Conservation (phyloP, 768 basidiomycete genomes). For the Hypholoma sublateritium region DNA sequence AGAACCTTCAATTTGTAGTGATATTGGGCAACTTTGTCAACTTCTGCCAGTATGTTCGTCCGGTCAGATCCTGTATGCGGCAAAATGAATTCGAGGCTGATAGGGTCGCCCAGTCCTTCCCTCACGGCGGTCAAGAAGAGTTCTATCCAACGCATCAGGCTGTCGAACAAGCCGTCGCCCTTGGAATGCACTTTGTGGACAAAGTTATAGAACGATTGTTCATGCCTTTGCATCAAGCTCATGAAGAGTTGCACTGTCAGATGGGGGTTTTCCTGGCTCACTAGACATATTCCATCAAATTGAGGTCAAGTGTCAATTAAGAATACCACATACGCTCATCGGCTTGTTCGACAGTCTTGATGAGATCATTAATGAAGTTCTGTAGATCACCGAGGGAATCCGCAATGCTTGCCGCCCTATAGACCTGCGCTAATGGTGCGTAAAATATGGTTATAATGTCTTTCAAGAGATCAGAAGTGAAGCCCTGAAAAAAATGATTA, state of each 20-base stretch:
- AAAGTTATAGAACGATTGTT: conserved; percentile 93
- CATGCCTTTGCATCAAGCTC: conserved; percentile 89
- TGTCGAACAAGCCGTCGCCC: conserved; percentile 90
- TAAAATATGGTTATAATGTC: conserved; percentile 99
- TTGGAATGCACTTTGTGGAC: conserved; percentile 99
- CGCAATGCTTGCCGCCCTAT: conserved; percentile 94
- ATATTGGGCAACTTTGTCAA: conserved; percentile 87
- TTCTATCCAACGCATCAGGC: conserved; percentile 96
- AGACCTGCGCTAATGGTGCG: conserved; percentile 93
- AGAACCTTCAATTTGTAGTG: conserved; percentile 94
- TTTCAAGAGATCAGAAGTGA: conserved; percentile 91
- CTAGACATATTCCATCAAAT: conserved; percentile 37
- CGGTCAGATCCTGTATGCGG: conserved; percentile 83
- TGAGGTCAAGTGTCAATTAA: conserved; percentile 2
- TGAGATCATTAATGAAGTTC: conserved; percentile 92
- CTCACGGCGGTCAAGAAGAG: conserved; percentile 89
- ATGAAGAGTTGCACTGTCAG: conserved; percentile 91
- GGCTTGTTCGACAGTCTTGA: conserved; percentile 87
- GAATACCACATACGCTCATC: conserved; percentile 72
- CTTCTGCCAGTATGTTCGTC: conserved; percentile 73
- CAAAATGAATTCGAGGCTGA: conserved; percentile 88
- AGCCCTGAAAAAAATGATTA: conserved; percentile 55
- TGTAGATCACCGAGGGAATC: conserved; percentile 92
- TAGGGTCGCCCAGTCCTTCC: conserved; percentile 74
- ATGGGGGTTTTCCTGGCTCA: conserved; percentile 80